These are phyloP conservation scores for Massariosphaeria phaeospora DNA, from an alignment of 495 filamentous ascomycete species.

Conservation along the genomic window DNA sequence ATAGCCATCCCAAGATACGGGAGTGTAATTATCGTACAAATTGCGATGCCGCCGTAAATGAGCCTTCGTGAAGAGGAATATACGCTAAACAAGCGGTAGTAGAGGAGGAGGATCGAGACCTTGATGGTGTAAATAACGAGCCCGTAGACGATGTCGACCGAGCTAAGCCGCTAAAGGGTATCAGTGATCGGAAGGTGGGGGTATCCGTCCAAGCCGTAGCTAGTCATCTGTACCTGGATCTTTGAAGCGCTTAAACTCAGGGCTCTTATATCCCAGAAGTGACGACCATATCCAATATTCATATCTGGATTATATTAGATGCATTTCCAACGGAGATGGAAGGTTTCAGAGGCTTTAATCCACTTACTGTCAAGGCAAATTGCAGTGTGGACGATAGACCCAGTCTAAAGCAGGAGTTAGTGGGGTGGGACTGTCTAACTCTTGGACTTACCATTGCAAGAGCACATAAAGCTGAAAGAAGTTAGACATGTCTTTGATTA, in stretches of 20 bases:
- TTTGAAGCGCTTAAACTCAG: not conserved
- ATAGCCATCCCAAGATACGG: not conserved
- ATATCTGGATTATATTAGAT: too few relatives aligned
- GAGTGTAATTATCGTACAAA: not conserved
- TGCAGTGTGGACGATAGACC: not conserved
- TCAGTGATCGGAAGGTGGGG: too few relatives aligned
- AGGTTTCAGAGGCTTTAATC: too few relatives aligned
- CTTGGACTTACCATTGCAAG: not conserved
- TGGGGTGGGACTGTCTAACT: not conserved
- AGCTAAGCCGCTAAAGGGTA: too few relatives aligned
- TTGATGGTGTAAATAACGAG: constrained; percentile 1
- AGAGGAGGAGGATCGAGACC: not conserved
- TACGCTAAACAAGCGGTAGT: not conserved
- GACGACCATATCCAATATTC: not conserved
- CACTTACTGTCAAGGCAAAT: not conserved
- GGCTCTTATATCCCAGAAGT: constrained; percentile 4
- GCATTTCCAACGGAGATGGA: too few relatives aligned
- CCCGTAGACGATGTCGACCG: not conserved
- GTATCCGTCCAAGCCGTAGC: too few relatives aligned
- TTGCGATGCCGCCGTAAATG: not conserved
- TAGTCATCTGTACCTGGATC: too few relatives aligned
- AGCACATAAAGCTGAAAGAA: not conserved
- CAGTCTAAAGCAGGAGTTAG: not conserved
- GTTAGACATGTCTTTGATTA: not conserved
- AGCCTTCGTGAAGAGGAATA: not conserved